A percentile compares a stretch with the other conserved stretches of the same genome.
These are phyloP conservation scores for Orbilia ellipsospora DNA, from an alignment of 2,329 filamentous ascomycete species.

Conservation along the genomic window DNA sequence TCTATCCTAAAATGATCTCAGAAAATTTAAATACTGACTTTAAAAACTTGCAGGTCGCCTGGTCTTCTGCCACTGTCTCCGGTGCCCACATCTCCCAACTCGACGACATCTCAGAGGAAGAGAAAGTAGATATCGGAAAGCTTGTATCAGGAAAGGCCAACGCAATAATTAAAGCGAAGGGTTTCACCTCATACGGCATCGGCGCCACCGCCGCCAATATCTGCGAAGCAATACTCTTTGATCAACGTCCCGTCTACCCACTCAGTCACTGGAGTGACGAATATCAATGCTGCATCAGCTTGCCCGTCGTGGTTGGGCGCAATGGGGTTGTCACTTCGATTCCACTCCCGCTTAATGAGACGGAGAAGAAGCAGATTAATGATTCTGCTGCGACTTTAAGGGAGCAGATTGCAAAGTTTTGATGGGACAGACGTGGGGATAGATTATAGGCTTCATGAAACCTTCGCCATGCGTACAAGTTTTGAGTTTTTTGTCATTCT, in stretches of 20 bases:
- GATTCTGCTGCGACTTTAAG: slow-evolving; percentile 47
- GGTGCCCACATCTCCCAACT: slow-evolving; percentile 58
- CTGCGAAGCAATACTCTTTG: slow-evolving; percentile 60
- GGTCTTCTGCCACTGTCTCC: slow-evolving; percentile 60
- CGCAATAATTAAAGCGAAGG: slow-evolving; percentile 61
- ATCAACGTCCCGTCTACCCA: slow-evolving; percentile 60
- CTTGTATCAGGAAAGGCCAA: slow-evolving; percentile 60
- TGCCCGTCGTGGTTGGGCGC: slow-evolving; percentile 46
- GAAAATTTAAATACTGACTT: slow-evolving; percentile 24
- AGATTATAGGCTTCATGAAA: not conserved
- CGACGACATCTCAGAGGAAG: slow-evolving; percentile 57
- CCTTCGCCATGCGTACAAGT: not conserved
- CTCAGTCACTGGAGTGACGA: slow-evolving; percentile 58
- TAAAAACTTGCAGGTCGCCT: slow-evolving; percentile 55
- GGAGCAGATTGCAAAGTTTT: slow-evolving; percentile 50
- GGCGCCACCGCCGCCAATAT: slow-evolving; percentile 60
- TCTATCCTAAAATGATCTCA: slow-evolving; percentile 4
- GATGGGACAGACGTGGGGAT: not conserved
- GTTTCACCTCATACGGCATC: slow-evolving; percentile 61
- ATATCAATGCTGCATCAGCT: slow-evolving; percentile 52
- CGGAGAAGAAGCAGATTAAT: slow-evolving; percentile 40
- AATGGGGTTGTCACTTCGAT: slow-evolving; percentile 41
- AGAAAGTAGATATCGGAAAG: slow-evolving; percentile 58
- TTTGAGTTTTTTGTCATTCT: not conserved
- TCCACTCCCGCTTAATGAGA: slow-evolving; percentile 54